A percentile compares a stretch with the other conserved stretches of the same genome.
Evolutionary conservation across 1,139 yeast species (phyloP).

Genomic region (Taphrina wiesneri): DNA sequence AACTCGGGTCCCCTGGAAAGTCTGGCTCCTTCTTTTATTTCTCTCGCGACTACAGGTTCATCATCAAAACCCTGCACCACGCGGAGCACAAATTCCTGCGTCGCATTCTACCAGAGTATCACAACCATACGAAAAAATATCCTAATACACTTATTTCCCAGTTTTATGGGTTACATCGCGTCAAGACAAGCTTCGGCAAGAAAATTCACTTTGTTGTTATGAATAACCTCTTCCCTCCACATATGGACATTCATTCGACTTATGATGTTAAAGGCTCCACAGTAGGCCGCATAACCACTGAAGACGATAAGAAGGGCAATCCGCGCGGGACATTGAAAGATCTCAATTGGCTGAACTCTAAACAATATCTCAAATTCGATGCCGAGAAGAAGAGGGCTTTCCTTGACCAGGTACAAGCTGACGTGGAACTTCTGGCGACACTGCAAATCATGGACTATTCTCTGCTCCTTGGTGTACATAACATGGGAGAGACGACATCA

Average conservation of each 20-base stretch:
- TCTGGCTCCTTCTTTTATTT: conserved; percentile 95
- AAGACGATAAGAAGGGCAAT: conserved; percentile 40
- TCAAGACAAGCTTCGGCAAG: conserved; percentile 81
- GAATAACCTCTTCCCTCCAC: conserved; percentile 97
- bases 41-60: conserved; percentile 88
- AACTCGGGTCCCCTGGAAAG: conserved; percentile 94
- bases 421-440: conserved; percentile 60
- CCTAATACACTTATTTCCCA: conserved; percentile 91
- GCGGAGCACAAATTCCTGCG: conserved; percentile 85
- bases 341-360: conserved; percentile 75
- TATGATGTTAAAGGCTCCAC: conserved; percentile 94
- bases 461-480: conserved; percentile 81
- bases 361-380: conserved; percentile 68
- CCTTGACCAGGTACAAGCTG: conserved; percentile 68
- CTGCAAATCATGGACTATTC: conserved; percentile 89
- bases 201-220: conserved; percentile 92
- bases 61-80: conserved; percentile 93
- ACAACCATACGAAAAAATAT: conserved; percentile 73
- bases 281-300: conserved; percentile 62
- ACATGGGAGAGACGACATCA: conserved; percentile 46
- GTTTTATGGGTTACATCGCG: conserved; percentile 91
- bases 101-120: conserved; percentile 71
- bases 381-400: conserved; percentile 63
- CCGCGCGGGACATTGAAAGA: conserved; percentile 65
- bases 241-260: conserved; percentile 78